Conservation (phyloP, 164 flowering plant species). For the Vitis riparia region DNA sequence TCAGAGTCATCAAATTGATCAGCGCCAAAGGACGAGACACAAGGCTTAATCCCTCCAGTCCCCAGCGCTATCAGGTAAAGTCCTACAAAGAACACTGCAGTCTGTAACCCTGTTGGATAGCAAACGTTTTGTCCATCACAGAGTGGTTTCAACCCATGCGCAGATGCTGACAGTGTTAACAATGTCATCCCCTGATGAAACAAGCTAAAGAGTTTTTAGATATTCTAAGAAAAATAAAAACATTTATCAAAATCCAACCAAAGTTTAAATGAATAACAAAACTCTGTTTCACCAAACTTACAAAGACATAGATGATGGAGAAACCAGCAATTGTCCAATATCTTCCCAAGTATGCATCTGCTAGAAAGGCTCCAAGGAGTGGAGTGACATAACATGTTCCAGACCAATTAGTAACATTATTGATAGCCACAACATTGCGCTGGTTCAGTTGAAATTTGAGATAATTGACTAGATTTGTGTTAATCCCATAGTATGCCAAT, state of each 20-base stretch:
- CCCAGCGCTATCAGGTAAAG: constrained; percentile 22
- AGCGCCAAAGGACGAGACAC: constrained; percentile 18
- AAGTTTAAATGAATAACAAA: too few relatives aligned
- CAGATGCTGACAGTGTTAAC: too few relatives aligned
- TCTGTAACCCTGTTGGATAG: neutral
- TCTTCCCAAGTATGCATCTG: constrained; percentile 42
- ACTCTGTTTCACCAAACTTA: constrained; percentile 18
- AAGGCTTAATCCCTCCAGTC: constrained; percentile 18
- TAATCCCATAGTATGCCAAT: constrained; percentile 51
- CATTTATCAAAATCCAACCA: too few relatives aligned
- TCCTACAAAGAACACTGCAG: constrained; percentile 5
- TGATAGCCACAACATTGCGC: constrained; percentile 33
- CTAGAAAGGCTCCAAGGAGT: constrained; percentile 38
- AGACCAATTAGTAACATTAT: constrained; percentile 35
- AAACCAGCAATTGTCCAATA: constrained; percentile 41
- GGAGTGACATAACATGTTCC: constrained; percentile 45
- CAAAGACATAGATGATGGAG: constrained; percentile 29
- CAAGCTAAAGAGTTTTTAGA: too few relatives aligned
- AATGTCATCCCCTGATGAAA: too few relatives aligned
- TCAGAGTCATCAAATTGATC: constrained; percentile 24
- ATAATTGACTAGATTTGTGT: constrained; percentile 41
- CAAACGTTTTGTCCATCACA: too few relatives aligned
- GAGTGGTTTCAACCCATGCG: too few relatives aligned
- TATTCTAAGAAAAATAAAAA: too few relatives aligned
- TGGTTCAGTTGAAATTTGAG: constrained; percentile 22